phyloP scores from a whole-genome alignment of 345 rosid species.

The Pugionium cornutum region DNA sequence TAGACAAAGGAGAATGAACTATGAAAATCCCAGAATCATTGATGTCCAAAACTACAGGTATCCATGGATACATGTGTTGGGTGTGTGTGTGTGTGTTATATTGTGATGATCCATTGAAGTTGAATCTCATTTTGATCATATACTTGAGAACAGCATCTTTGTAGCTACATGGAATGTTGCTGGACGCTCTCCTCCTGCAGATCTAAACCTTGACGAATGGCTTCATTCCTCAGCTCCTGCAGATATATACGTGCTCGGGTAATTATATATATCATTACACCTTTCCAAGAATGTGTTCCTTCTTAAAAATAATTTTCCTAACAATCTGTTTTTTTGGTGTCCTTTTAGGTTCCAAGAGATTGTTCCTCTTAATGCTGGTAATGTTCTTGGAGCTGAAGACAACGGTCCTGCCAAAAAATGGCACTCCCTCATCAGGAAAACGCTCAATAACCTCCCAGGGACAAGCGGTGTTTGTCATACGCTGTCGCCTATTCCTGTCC shows the following conservation, averaged over 20 bases:
- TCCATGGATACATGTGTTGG: neutral
- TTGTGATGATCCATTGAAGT: constrained; percentile 7
- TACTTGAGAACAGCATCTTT: constrained; percentile 66
- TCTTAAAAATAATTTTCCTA: constrained; percentile 9
- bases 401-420: constrained; percentile 98
- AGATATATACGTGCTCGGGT: constrained; percentile 97
- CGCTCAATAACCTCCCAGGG: constrained; percentile 81
- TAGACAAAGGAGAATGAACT: constrained; percentile 79
- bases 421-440: constrained; percentile 75
- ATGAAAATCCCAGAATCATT: constrained; percentile 86
- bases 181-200: constrained; percentile 84
- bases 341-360: constrained; percentile 85
- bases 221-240: constrained; percentile 96
- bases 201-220: constrained; percentile 92
- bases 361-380: constrained; percentile 97
- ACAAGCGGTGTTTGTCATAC: constrained; percentile 59
- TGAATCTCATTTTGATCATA: constrained; percentile 5
- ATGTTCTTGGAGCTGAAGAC: constrained; percentile 96
- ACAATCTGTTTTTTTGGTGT: constrained; percentile 1
- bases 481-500: constrained; percentile 89
- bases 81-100: constrained; percentile 7
- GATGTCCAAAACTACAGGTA: constrained; percentile 97
- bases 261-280: constrained; percentile 13
- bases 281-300: constrained; percentile 12
- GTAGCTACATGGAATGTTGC: constrained; percentile 98